These are phyloP conservation scores for Globisporangium paddicum DNA, from an alignment of 352 stramenopile species.

Conservation along the genomic window DNA sequence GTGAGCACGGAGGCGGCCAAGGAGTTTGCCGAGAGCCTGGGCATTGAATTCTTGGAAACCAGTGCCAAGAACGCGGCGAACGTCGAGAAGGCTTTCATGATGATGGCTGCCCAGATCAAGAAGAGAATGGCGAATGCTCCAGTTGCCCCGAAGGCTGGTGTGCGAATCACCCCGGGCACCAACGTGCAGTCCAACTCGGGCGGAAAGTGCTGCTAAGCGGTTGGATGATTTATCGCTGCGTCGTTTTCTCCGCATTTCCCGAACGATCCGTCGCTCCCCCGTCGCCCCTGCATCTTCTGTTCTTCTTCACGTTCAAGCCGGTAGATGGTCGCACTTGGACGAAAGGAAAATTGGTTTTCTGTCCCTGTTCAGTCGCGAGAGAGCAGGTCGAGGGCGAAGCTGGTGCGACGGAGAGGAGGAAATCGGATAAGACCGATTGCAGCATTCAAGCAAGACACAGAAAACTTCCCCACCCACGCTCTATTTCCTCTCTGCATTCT, in stretches of 20 bases:
- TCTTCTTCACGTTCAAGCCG: conserved; percentile 8
- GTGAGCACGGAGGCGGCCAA: conserved; percentile 93
- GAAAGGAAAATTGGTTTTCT: neutral
- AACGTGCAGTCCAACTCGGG: conserved; percentile 63
- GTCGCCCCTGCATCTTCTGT: conserved; percentile 12
- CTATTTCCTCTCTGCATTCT: conserved; percentile 10
- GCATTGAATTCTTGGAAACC: conserved; percentile 88
- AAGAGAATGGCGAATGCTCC: conserved; percentile 88
- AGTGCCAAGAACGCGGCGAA: conserved; percentile 88
- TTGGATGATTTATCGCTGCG: conserved; percentile 38
- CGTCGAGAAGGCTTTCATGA: conserved; percentile 91
- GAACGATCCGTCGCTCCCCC: neutral
- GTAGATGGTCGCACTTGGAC: conserved; percentile 14
- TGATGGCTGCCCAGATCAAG: conserved; percentile 92
- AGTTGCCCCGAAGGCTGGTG: conserved; percentile 56
- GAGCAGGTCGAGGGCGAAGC: neutral
- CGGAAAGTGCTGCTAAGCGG: conserved; percentile 81
- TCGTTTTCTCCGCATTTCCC: neutral
- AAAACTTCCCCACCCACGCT: conserved; percentile 1
- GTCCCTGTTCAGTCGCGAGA: neutral
- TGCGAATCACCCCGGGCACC: conserved; percentile 59
- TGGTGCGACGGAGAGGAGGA: neutral
- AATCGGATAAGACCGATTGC: neutral
- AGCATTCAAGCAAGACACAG: conserved; percentile 5
- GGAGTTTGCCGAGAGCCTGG: conserved; percentile 85